Percentiles rank a stretch among this genome's conserved stretches.
Evolutionary conservation across 345 rosid genomes (phyloP).

Genomic region (Linum tenue): DNA sequence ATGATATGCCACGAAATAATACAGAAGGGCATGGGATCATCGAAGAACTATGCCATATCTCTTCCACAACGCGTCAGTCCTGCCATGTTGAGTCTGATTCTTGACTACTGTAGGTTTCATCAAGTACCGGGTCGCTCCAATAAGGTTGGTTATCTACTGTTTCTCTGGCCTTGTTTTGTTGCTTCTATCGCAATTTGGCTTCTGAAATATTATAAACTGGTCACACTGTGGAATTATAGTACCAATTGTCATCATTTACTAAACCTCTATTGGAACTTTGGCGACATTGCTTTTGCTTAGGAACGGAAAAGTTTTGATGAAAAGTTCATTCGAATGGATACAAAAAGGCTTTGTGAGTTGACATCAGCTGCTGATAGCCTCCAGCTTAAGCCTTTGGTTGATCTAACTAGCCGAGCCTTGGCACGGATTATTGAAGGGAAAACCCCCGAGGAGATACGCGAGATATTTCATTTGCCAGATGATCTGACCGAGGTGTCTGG

Average conservation of each 20-base stretch:
- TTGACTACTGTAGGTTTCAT: constrained; percentile 87
- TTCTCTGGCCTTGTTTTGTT: neutral
- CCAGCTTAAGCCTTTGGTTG: constrained; percentile 79
- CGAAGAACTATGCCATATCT: constrained; percentile 65
- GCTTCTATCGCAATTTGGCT: neutral
- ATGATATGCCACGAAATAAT: constrained; percentile 76
- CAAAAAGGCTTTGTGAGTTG: constrained; percentile 78
- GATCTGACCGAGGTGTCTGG: constrained; percentile 79
- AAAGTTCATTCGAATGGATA: constrained; percentile 78
- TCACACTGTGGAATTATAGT: neutral
- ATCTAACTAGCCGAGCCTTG: constrained; percentile 85
- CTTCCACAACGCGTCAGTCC: constrained; percentile 86
- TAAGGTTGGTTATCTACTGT: constrained; percentile 34
- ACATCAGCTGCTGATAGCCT: constrained; percentile 92
- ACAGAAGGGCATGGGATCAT: constrained; percentile 69
- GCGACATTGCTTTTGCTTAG: constrained; percentile 26
- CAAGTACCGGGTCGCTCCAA: constrained; percentile 68
- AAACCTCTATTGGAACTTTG: constrained; percentile 5
- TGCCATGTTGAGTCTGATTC: constrained; percentile 60
- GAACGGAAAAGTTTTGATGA: constrained; percentile 77
- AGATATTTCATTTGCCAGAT: constrained; percentile 85
- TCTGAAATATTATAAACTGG: neutral
- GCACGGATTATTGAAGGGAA: constrained; percentile 81
- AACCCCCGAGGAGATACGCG: constrained; percentile 81
- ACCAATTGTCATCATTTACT: neutral